Evolutionary conservation across 805 yeast species (phyloP).

Genomic region (Pichia phayaonensis): DNA sequence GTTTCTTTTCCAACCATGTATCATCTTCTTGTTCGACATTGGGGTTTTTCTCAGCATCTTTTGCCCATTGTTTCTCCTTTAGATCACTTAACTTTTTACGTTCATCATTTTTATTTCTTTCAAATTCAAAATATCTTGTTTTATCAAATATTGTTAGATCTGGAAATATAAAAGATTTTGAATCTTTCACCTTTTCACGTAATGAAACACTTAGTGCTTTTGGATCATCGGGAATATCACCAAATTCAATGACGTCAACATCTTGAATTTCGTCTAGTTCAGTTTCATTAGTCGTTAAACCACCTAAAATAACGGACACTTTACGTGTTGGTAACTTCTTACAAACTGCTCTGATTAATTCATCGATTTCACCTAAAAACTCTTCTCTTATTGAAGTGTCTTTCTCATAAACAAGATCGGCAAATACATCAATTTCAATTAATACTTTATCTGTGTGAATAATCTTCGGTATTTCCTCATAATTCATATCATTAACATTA

Average conservation of each 20-base stretch:
- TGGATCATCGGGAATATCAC: conserved; percentile 29
- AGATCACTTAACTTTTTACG: conserved; percentile 22
- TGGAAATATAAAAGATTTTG: conserved; percentile 40
- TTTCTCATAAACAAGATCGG: conserved; percentile 32
- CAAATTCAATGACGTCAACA: conserved; percentile 13
- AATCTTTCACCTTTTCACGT: conserved; percentile 18
- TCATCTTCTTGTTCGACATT: conserved; percentile 19
- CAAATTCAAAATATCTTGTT: conserved; percentile 43
- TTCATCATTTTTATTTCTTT: conserved; percentile 41
- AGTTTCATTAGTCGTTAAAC: conserved; percentile 25
- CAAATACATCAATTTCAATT: conserved; percentile 49
- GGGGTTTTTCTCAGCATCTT: conserved; percentile 12
- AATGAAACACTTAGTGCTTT: conserved; percentile 26
- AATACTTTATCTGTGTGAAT: conserved; percentile 58
- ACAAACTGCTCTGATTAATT: conserved; percentile 42
- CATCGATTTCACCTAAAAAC: conserved; percentile 23
- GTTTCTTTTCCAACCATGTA: conserved; percentile 26
- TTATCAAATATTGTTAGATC: conserved; percentile 46
- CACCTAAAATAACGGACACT: conserved; percentile 52
- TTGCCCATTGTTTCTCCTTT: conserved; percentile 26
- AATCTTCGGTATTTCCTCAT: conserved; percentile 45
- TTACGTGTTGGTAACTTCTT: conserved; percentile 71
- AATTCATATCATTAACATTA: conserved; percentile 30
- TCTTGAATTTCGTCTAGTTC: conserved; percentile 14
- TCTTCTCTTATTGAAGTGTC: conserved; percentile 34